Base-by-base conservation (phyloP, 352 stramenopile genomes). In the Hyaloperonospora arabidopsidis region DNA sequence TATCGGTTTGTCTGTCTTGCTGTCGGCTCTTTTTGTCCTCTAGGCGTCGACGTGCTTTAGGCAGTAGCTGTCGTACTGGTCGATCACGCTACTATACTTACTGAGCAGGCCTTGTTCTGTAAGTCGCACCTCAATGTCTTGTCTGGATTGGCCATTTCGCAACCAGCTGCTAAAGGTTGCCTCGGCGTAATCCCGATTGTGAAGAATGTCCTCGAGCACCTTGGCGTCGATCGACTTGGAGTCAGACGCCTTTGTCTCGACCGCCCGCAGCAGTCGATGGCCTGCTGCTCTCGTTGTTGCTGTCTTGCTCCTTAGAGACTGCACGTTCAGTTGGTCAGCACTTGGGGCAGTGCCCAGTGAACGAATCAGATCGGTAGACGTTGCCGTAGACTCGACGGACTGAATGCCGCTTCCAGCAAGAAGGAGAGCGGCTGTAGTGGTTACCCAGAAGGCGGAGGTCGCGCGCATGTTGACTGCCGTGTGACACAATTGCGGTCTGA, bases 41-140 rank as follows among this genome's bases (percentile, higher is more conserved):
- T 32, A 32, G 4, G 4, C 25, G 25, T 8, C 25, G 8, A 32
- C 25, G 8, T 32, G 25, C 25, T 32, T 8, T 4, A 10, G 25
- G 25, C 25, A 32, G 25, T 32, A 32, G 25, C 25, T 32, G 17
- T 22, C 50, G 38, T 64, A 59, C 28, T 64, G 57, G 25, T 29
- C 54, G 21, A 54, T n/a, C 38, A 64, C 45, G 21, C 25, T 59
- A 2, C 36, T 21, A 43, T 64, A 59, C 29, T 59, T 64, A 15
- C 25, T 22, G 2, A 52, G 44, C 0, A 59, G 35, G 11, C 44
- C 44, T 7, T 44, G 36, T 0, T 13, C 32, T 38, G 45, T 51
- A 12, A 64, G 45, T 8, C 46, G 43, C n/a, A 43, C 45, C 14
- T 54, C 57, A 32, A 64, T 64, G 45, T 64, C 51, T 25, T 64